A percentile compares a stretch with the other conserved stretches of the same genome.
Conservation (phyloP, 2,329 filamentous ascomycete species). For the Colletotrichum nymphaeae region DNA sequence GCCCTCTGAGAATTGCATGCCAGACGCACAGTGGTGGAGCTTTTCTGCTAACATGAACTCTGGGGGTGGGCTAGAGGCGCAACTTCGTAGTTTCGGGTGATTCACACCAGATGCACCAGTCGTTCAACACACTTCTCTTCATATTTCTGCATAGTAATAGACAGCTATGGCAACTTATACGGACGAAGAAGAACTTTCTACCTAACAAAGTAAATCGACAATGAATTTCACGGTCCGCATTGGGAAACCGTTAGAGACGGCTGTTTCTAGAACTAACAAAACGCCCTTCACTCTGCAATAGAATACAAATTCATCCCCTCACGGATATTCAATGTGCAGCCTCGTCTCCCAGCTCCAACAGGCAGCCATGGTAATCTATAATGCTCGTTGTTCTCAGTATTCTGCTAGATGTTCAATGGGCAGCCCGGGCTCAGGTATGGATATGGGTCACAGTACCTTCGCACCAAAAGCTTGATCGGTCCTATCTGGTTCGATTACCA, state of each 20-base stretch:
- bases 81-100: neutral
- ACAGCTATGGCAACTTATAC: neutral
- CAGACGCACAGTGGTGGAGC: slow-evolving; percentile 25
- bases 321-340: neutral
- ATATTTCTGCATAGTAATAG: neutral
- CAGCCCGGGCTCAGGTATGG: neutral
- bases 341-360: neutral
- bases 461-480: neutral
- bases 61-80: neutral
- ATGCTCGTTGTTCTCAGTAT: neutral
- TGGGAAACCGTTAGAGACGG: neutral
- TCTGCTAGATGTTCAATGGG: neutral
- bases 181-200: neutral
- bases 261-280: neutral
- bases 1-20: slow-evolving; percentile 27
- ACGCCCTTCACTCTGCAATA: neutral
- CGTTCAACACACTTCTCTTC: neutral
- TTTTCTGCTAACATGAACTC: slow-evolving; percentile 1
- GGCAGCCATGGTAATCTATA: neutral
- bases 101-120: neutral
- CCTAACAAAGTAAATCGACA: neutral
- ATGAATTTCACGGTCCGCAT: neutral
- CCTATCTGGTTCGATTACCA: neutral
- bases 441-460: neutral
- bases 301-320: neutral